A percentile compares a stretch with the other conserved stretches of the same genome.
Evolutionary conservation across 352 stramenopile species (phyloP).

Genomic region (Phytopythium kandeliae): DNA sequence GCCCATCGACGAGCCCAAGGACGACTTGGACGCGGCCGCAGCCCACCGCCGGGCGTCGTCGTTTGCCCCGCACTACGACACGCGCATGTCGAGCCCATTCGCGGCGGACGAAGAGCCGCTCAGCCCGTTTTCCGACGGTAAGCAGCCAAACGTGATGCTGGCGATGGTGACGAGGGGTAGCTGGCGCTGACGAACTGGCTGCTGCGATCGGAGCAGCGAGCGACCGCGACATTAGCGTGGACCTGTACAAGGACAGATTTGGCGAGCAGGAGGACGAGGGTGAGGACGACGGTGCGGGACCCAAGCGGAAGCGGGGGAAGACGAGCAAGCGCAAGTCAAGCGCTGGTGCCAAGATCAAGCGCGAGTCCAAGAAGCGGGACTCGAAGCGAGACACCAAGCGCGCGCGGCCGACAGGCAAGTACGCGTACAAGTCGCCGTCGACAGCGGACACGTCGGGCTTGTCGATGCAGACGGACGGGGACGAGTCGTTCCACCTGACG

Average conservation of each 20-base stretch:
- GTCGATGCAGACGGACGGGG: conserved; percentile 47
- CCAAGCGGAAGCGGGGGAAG: conserved; percentile 15
- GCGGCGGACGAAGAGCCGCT: conserved; percentile 48
- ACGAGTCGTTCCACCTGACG: conserved; percentile 47
- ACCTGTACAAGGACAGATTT: conserved; percentile 11
- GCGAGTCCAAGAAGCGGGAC: conserved; percentile 16
- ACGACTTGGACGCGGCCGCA: conserved; percentile 22
- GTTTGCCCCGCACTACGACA: conserved; percentile 24
- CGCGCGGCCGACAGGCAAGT: conserved; percentile 29
- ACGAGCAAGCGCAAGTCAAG: conserved; percentile 6
- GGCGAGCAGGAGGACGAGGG: too few species aligned
- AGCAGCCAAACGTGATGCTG: too few species aligned
- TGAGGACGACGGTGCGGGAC: conserved; percentile 22
- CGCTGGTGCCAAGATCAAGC: not conserved
- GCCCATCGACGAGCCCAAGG: conserved; percentile 17
- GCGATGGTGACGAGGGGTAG: too few species aligned
- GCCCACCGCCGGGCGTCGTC: conserved; percentile 28
- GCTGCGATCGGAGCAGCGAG: conserved; percentile 43
- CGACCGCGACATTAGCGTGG: conserved; percentile 30
- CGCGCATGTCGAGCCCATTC: conserved; percentile 46
- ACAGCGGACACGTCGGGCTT: conserved; percentile 39
- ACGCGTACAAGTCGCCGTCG: conserved; percentile 41
- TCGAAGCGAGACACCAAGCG: conserved; percentile 20
- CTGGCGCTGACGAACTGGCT: too few species aligned
- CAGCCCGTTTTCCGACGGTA: conserved; percentile 66